phyloP scores from a whole-genome alignment of 805 yeast species.

The Nakazawaea anatomiae region DNA sequence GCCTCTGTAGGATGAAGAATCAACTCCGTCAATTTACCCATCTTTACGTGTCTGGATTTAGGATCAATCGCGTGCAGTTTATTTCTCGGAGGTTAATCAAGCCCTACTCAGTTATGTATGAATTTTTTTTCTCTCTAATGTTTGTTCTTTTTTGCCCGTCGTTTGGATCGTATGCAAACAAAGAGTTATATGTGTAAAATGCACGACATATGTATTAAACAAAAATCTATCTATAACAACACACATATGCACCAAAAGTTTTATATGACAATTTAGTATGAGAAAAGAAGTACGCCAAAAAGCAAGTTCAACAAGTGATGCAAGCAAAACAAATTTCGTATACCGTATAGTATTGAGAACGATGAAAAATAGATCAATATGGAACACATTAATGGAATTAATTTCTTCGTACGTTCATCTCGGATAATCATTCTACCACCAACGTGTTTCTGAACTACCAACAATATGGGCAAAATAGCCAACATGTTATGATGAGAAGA shows the following conservation, averaged over 20 bases:
- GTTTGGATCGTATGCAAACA: too few relatives aligned
- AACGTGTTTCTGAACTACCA: slow-evolving; percentile 49
- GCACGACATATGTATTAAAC: too few relatives aligned
- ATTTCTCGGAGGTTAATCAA: too few relatives aligned
- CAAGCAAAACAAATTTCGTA: slow-evolving; percentile 78
- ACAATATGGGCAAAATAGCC: slow-evolving; percentile 68
- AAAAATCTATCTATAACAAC: too few relatives aligned
- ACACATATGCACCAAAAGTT: neutral
- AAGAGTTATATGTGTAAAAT: too few relatives aligned
- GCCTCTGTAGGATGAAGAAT: slow-evolving; percentile 68
- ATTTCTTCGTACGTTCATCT: slow-evolving; percentile 21
- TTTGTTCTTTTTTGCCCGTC: too few relatives aligned
- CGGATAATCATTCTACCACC: slow-evolving; percentile 43
- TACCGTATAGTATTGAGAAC: slow-evolving; percentile 68
- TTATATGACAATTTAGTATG: neutral
- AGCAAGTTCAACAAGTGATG: slow-evolving; percentile 65
- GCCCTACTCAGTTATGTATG: too few relatives aligned
- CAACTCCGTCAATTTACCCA: slow-evolving; percentile 60
- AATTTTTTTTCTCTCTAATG: too few relatives aligned
- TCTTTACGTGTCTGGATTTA: slow-evolving; percentile 14
- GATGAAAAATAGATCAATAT: slow-evolving; percentile 46
- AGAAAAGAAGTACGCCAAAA: slow-evolving; percentile 21
- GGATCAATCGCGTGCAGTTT: neutral
- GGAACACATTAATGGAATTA: slow-evolving; percentile 7
- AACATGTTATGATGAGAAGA: slow-evolving; percentile 80